Conservation (phyloP, 768 basidiomycete species). For the Hebeloma cylindrosporum region DNA sequence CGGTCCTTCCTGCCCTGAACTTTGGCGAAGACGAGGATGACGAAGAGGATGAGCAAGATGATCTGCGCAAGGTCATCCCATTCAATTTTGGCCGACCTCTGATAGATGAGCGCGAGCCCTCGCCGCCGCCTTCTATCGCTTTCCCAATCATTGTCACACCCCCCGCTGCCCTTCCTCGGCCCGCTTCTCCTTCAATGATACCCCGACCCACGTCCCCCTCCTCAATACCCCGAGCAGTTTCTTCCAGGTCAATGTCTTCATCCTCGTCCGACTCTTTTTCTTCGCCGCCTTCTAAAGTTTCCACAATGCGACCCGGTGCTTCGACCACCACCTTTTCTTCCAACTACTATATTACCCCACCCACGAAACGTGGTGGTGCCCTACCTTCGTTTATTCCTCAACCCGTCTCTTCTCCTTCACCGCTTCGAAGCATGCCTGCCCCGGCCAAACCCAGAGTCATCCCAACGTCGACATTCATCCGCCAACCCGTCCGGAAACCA, state of each 20-base stretch:
- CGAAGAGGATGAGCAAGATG: slow-evolving; percentile 27
- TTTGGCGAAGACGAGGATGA: slow-evolving; percentile 33
- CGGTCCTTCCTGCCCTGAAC: slow-evolving; percentile 34
- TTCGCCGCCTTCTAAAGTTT: slow-evolving; percentile 34
- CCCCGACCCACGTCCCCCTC: slow-evolving; percentile 19
- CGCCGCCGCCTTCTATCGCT: slow-evolving; percentile 14
- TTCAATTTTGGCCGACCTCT: slow-evolving; percentile 38
- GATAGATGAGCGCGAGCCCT: slow-evolving; percentile 17
- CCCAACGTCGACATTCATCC: slow-evolving; percentile 43
- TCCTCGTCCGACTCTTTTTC: slow-evolving; percentile 42
- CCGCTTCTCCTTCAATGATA: slow-evolving; percentile 6
- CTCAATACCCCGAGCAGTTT: slow-evolving; percentile 29
- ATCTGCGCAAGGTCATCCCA: slow-evolving; percentile 20
- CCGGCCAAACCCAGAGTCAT: slow-evolving; percentile 30
- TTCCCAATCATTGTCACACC: slow-evolving; percentile 17
- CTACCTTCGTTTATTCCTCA: slow-evolving; percentile 65
- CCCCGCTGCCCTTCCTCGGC: slow-evolving; percentile 7
- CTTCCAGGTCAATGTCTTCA: slow-evolving; percentile 33
- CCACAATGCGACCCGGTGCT: slow-evolving; percentile 5
- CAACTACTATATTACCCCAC: slow-evolving; percentile 47
- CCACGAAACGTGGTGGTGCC: slow-evolving; percentile 48
- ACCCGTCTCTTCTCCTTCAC: slow-evolving; percentile 47
- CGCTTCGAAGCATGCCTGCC: slow-evolving; percentile 28
- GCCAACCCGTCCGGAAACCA: slow-evolving; percentile 43
- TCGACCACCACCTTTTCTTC: slow-evolving; percentile 28